A percentile compares a stretch with the other conserved stretches of the same genome.
phyloP scores from a whole-genome alignment of 2,329 filamentous ascomycete genomes.

The Cladophialophora immunda region DNA sequence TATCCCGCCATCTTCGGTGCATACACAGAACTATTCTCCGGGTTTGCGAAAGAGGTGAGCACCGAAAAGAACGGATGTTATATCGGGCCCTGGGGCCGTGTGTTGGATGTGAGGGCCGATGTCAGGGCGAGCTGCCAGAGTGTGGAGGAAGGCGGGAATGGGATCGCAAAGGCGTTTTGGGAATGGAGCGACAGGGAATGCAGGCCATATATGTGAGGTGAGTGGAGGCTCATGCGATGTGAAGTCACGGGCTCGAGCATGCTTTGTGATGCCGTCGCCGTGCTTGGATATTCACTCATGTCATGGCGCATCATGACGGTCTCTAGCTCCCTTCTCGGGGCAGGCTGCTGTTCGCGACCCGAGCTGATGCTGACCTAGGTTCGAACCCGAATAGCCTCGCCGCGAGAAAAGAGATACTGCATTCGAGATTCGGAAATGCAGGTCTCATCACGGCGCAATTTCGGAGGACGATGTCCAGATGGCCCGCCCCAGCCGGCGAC shows the following conservation, averaged over 20 bases:
- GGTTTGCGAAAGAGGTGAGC: conserved; percentile 53
- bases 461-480: not conserved
- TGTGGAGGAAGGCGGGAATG: conserved; percentile 9
- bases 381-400: not conserved
- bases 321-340: not conserved
- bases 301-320: not conserved
- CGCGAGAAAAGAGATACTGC: not conserved
- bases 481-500: not conserved
- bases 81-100: conserved; percentile 59
- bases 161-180: conserved; percentile 14
- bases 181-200: conserved; percentile 17
- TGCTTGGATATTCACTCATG: not conserved
- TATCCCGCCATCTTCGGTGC: conserved; percentile 52
- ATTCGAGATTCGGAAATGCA: not conserved
- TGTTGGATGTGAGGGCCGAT: conserved; percentile 13
- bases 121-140: not conserved
- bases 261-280: not conserved
- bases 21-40: conserved; percentile 60
- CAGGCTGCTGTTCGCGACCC: not conserved
- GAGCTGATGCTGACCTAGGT: not conserved
- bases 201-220: conserved; percentile 8
- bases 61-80: conserved; percentile 45
- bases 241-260: not conserved
- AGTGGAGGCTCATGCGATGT: not conserved
- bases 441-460: not conserved